Evolutionary conservation across 73 alveolate species (phyloP).

Genomic region (Paramecium primaurelia): DNA sequence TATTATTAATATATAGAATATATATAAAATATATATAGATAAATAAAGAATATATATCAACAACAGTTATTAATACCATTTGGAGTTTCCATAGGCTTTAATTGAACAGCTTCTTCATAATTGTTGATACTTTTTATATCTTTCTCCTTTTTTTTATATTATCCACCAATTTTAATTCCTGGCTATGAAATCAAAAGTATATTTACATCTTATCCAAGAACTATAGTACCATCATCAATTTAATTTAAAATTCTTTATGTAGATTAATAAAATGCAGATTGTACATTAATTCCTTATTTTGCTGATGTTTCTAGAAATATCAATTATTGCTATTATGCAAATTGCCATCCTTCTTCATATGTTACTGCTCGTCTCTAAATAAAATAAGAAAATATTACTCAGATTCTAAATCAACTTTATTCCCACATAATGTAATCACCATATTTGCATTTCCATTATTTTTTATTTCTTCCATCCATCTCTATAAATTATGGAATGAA

Average conservation of each 20-base stretch:
- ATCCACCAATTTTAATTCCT: conserved; percentile 3
- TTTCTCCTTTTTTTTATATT: conserved; percentile 12
- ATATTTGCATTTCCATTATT: conserved; percentile 65
- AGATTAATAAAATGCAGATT: not conserved
- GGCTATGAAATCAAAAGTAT: not conserved
- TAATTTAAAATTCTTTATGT: not conserved
- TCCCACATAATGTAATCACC: conserved; percentile 63
- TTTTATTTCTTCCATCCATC: conserved; percentile 65
- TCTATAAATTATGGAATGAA: conserved; percentile 43
- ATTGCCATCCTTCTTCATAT: conserved; percentile 44
- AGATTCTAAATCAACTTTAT: conserved; percentile 59
- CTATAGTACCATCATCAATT: conserved; percentile 24
- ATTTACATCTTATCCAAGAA: conserved; percentile 22
- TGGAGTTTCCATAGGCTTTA: not conserved
- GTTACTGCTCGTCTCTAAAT: conserved; percentile 32
- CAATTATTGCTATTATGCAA: conserved; percentile 35
- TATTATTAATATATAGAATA: not conserved
- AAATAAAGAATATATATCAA: not conserved
- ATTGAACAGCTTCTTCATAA: not conserved
- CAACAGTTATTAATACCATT: not conserved
- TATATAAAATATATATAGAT: not conserved
- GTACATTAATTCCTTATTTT: conserved; percentile 31
- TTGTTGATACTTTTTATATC: not conserved
- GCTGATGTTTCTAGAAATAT: conserved; percentile 59
- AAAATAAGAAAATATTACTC: conserved; percentile 18